A percentile compares a stretch with the other conserved stretches of the same genome.
Evolutionary conservation across 495 filamentous ascomycete species (phyloP).

Genomic region (Penicillium verhagenii): DNA sequence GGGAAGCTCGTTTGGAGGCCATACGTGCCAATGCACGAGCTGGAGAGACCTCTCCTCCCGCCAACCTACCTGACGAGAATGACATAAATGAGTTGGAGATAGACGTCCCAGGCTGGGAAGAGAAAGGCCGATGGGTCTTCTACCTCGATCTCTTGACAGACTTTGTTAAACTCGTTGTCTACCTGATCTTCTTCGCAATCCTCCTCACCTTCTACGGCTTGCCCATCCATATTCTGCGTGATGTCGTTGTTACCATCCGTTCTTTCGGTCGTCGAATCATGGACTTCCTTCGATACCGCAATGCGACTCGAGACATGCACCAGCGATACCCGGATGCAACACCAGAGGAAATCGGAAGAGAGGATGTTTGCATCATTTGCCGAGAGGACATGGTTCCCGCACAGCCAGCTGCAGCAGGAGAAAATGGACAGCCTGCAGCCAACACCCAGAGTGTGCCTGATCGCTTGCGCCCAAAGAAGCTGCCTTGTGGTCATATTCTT

Average conservation of each 20-base stretch:
- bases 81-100: slow-evolving; percentile 91
- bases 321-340: slow-evolving; percentile 89
- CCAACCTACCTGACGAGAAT: slow-evolving; percentile 60
- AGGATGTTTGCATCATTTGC: slow-evolving; percentile 97
- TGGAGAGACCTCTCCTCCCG: slow-evolving; percentile 27
- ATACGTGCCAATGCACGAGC: slow-evolving; percentile 41
- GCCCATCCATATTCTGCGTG: slow-evolving; percentile 93
- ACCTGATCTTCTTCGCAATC: slow-evolving; percentile 88
- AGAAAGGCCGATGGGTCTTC: slow-evolving; percentile 91
- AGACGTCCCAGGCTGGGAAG: slow-evolving; percentile 94
- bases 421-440: slow-evolving; percentile 21
- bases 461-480: slow-evolving; percentile 85
- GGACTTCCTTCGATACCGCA: slow-evolving; percentile 84
- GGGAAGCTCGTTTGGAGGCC: slow-evolving; percentile 57
- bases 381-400: slow-evolving; percentile 90
- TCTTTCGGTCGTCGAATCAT: slow-evolving; percentile 85
- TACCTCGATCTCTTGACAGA: slow-evolving; percentile 87
- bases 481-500: slow-evolving; percentile 93
- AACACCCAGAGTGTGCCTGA: slow-evolving; percentile 55
- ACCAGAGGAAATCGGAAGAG: slow-evolving; percentile 75
- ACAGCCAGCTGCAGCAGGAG: slow-evolving; percentile 37
- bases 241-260: slow-evolving; percentile 88
- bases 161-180: slow-evolving; percentile 85
- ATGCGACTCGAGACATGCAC: slow-evolving; percentile 90
- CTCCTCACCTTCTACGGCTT: slow-evolving; percentile 91